Base-by-base conservation (phyloP, 2,329 filamentous ascomycete species). In the Talaromyces piceae region DNA sequence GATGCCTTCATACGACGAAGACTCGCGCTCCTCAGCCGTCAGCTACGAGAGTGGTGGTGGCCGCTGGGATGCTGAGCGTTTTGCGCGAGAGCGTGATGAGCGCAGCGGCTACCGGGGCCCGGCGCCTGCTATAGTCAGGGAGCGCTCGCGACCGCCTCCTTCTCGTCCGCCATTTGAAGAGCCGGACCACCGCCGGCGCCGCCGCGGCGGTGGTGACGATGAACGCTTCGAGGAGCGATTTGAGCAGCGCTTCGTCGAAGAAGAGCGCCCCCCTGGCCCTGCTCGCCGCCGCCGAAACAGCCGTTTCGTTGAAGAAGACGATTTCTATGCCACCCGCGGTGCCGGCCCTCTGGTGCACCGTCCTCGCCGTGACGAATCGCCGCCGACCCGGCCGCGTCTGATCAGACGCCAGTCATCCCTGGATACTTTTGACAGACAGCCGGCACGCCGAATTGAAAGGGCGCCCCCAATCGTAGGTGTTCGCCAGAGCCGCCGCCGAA, bases 381-480 rank as follows among this genome's bases (percentile, higher is more conserved):
- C 75, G 41, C 72, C 73, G 43, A 76, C 78, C 28, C 78, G 86
- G 43, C 90, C 89, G 2, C 76, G 77, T 26, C 77, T 91, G 56
- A 63, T 93, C 47, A 81, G 91, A 52, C 82, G 91, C 41, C 90
- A 95, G 67, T 95, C 89, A 12, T 95, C 89, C 48, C 77, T 95
- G 33, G 91, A 95, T 67, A 95, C 87, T 0, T 95, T 89, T 64
- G 91, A 96, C 68, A 83, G 90, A 45, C 82, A 82, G 25, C 85
- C 87, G 1, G 60, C 76, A 50, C 75, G 77, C 27, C 76, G 79
- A 41, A 77, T 77, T 54, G 62, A 70, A 18, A 63, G 68, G 54
- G 62, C 66, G 52, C 56, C 63, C 51, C 62, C 71, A 31, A 75
- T 72, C 71, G 26, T 25, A 5, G 46, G 46, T 22, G 33, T 48